Percentiles rank a stretch among this genome's conserved stretches.
Conservation (phyloP, 441 rosid species). For the Erodium trifolium region DNA sequence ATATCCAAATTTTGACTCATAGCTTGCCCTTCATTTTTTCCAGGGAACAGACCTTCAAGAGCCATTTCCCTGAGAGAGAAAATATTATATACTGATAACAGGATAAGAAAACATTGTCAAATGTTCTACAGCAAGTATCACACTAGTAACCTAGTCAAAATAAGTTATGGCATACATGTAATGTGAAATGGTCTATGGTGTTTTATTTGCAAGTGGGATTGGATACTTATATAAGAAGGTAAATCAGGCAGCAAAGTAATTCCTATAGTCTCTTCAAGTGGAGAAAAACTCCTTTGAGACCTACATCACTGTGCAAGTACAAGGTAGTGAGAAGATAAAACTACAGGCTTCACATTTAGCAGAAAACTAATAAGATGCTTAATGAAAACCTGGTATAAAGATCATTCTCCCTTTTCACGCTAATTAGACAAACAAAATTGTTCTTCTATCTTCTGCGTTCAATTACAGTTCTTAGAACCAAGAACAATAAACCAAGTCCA, state of each 20-base stretch:
- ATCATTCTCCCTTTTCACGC: not conserved
- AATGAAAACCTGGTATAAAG: not conserved
- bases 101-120: not conserved
- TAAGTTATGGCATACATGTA: not conserved
- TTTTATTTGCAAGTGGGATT: slow-evolving; percentile 1
- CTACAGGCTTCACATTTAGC: slow-evolving; percentile 6
- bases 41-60: slow-evolving; percentile 72
- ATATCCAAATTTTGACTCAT: slow-evolving; percentile 36
- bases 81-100: slow-evolving; percentile 1
- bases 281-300: not conserved
- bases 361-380: not conserved
- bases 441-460: not conserved
- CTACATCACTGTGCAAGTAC: not conserved
- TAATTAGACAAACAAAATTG: slow-evolving; percentile 1
- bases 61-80: slow-evolving; percentile 75
- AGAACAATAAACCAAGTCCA: not conserved
- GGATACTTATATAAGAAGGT: not conserved
- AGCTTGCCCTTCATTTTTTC: slow-evolving; percentile 41
- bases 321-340: slow-evolving; percentile 6
- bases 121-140: not conserved
- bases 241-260: slow-evolving; percentile 2
- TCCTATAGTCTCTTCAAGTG: not conserved
- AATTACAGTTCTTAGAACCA: not conserved
- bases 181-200: not conserved
- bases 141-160: slow-evolving; percentile 3